These are phyloP conservation scores for Paraphoma sp. DNA, from an alignment of 2,329 filamentous ascomycete genomes.

Conservation along the genomic window DNA sequence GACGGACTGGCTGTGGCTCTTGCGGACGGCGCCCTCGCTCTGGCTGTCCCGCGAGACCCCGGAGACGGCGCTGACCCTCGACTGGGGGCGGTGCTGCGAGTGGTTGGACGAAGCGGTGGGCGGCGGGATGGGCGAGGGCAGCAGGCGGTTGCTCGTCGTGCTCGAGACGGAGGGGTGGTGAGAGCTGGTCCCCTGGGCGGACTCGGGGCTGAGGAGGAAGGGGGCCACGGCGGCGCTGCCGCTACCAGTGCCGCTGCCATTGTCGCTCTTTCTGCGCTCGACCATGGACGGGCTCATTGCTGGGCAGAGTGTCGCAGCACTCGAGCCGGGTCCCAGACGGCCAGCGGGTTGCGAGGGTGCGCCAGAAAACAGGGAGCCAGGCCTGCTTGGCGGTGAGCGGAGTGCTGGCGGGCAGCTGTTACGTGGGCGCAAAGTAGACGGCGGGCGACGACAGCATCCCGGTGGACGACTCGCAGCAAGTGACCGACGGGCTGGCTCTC, in stretches of 20 bases:
- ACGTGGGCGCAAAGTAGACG: slow-evolving; percentile 35
- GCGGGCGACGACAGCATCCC: slow-evolving; percentile 33
- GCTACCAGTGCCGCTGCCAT: slow-evolving; percentile 30
- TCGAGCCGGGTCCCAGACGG: slow-evolving; percentile 17
- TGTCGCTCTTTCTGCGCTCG: slow-evolving; percentile 36
- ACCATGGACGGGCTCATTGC: slow-evolving; percentile 41
- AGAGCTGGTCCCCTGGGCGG: slow-evolving; percentile 12
- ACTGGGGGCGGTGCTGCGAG: slow-evolving; percentile 40
- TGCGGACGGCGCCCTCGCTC: slow-evolving; percentile 26
- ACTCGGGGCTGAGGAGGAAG: slow-evolving; percentile 30
- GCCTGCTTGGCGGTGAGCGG: slow-evolving; percentile 27
- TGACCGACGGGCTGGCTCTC: background rate
- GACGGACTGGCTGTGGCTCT: slow-evolving; percentile 44
- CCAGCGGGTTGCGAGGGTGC: slow-evolving; percentile 19
- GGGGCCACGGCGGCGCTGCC: slow-evolving; percentile 9
- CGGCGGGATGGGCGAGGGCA: slow-evolving; percentile 41
- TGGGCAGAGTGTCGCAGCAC: slow-evolving; percentile 24
- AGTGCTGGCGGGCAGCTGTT: slow-evolving; percentile 24
- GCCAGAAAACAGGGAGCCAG: slow-evolving; percentile 10
- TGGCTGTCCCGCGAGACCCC: slow-evolving; percentile 32
- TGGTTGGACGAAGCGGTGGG: slow-evolving; percentile 38
- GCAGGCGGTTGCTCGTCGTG: slow-evolving; percentile 26
- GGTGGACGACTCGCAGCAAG: background rate
- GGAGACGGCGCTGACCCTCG: slow-evolving; percentile 38
- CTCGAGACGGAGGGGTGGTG: slow-evolving; percentile 16